These are phyloP conservation scores for Trichoderma aggressivum DNA, from an alignment of 2,329 filamentous ascomycete genomes.

Conservation along the genomic window DNA sequence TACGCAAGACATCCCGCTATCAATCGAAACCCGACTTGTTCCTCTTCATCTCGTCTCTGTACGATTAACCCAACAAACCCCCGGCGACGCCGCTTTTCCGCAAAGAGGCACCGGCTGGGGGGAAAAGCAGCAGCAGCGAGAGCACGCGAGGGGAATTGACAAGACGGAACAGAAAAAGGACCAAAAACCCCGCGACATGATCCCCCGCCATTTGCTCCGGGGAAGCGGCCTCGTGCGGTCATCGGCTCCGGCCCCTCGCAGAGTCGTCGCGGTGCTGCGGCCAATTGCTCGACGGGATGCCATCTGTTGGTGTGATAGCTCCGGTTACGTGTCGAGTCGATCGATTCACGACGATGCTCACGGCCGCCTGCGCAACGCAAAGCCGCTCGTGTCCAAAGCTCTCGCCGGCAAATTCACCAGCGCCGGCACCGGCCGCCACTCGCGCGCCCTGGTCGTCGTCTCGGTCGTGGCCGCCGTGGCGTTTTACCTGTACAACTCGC, in stretches of 20 bases:
- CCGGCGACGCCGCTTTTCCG: slow-evolving; percentile 13
- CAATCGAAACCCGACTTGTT: too few species aligned
- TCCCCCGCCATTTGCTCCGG: slow-evolving; percentile 6
- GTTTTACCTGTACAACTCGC: slow-evolving; percentile 67
- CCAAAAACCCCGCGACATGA: slow-evolving; percentile 8
- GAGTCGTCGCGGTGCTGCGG: neutral
- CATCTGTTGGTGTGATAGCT: too few species aligned
- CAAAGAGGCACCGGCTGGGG: slow-evolving; percentile 17
- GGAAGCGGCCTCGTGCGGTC: neutral
- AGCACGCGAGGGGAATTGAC: neutral
- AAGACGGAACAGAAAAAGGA: neutral
- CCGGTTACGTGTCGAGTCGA: too few species aligned
- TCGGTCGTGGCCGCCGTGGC: slow-evolving; percentile 43
- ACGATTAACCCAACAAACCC: slow-evolving; percentile 1
- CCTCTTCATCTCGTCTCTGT: neutral
- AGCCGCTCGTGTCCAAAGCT: slow-evolving; percentile 32
- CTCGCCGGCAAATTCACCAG: slow-evolving; percentile 27
- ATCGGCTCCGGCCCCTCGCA: neutral
- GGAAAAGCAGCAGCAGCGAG: neutral
- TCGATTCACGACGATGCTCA: slow-evolving; percentile 24
- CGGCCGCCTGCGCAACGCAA: slow-evolving; percentile 30
- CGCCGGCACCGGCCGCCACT: slow-evolving; percentile 30
- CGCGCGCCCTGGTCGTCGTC: slow-evolving; percentile 37
- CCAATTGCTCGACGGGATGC: neutral
- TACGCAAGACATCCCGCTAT: neutral